Conservation (phyloP, 2,329 filamentous ascomycete genomes). For the Hypoxylon rubiginosum region DNA sequence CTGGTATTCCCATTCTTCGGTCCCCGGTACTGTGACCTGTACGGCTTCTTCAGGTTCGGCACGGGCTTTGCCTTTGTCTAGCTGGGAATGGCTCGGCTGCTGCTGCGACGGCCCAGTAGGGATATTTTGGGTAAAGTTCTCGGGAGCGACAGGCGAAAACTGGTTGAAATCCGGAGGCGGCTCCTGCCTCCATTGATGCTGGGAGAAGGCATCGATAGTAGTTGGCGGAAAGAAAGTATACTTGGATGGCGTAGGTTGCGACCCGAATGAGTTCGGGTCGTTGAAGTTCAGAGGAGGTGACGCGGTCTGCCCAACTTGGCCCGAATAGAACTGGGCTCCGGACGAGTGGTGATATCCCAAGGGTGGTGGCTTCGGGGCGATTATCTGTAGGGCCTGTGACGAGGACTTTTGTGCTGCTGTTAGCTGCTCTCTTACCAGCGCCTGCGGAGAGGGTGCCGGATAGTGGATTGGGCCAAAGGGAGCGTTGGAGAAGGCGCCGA, state of each 20-base stretch:
- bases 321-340: slow-evolving; percentile 50
- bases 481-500: slow-evolving; percentile 68
- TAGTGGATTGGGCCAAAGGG: slow-evolving; percentile 62
- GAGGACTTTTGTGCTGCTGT: slow-evolving; percentile 57
- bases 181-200: slow-evolving; percentile 47
- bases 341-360: slow-evolving; percentile 53
- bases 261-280: slow-evolving; percentile 42
- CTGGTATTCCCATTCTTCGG: slow-evolving; percentile 59
- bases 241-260: slow-evolving; percentile 44
- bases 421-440: slow-evolving; percentile 60
- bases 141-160: slow-evolving; percentile 37
- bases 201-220: slow-evolving; percentile 47
- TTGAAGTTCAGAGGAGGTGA: slow-evolving; percentile 44
- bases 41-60: slow-evolving; percentile 36
- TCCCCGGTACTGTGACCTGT: slow-evolving; percentile 11
- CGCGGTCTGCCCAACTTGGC: slow-evolving; percentile 51
- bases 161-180: slow-evolving; percentile 44
- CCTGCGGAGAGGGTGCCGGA: slow-evolving; percentile 60
- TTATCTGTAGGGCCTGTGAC: slow-evolving; percentile 59
- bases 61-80: slow-evolving; percentile 39
- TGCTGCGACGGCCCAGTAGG: slow-evolving; percentile 35
- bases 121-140: slow-evolving; percentile 30
- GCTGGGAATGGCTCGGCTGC: slow-evolving; percentile 28
- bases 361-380: slow-evolving; percentile 66
- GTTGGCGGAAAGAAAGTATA: slow-evolving; percentile 51